Percentiles rank a stretch among this genome's conserved stretches.
These are phyloP conservation scores for Trichoderma asperellum DNA, from an alignment of 2,329 filamentous ascomycete species.

Conservation along the genomic window DNA sequence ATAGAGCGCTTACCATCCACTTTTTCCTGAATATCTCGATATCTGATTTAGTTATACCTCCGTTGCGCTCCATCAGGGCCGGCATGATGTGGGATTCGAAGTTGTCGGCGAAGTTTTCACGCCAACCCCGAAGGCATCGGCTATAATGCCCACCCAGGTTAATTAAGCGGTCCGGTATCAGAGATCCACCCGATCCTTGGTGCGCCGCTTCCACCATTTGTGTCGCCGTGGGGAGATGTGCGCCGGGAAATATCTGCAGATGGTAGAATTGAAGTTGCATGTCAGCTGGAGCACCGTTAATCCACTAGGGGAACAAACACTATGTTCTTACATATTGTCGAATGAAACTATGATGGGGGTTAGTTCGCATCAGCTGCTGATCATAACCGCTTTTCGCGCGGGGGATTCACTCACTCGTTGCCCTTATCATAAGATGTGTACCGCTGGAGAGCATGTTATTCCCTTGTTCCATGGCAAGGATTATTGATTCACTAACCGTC, in stretches of 20 bases:
- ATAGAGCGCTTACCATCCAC: slow-evolving; percentile 3
- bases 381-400: background rate
- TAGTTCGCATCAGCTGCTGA: background rate
- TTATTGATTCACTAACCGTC: slow-evolving; percentile 35
- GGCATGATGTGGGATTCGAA: slow-evolving; percentile 9
- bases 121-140: slow-evolving; percentile 70
- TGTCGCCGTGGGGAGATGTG: slow-evolving; percentile 65
- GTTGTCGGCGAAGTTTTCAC: slow-evolving; percentile 58
- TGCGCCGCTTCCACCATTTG: slow-evolving; percentile 64
- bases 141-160: slow-evolving; percentile 78
- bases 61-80: background rate
- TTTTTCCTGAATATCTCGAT: slow-evolving; percentile 4
- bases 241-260: slow-evolving; percentile 67
- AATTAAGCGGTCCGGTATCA: slow-evolving; percentile 69
- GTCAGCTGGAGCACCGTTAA: background rate
- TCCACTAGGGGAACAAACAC: background rate
- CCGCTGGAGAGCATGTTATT: background rate
- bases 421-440: slow-evolving; percentile 41
- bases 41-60: background rate
- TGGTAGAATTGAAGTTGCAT: background rate
- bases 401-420: slow-evolving; percentile 56
- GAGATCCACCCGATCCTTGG: slow-evolving; percentile 60
- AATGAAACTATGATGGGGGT: background rate
- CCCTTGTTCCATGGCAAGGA: background rate
- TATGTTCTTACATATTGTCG: slow-evolving; percentile 7